These are phyloP conservation scores for Neoascochyta sp. DNA, from an alignment of 2,329 filamentous ascomycete genomes.

Conservation along the genomic window DNA sequence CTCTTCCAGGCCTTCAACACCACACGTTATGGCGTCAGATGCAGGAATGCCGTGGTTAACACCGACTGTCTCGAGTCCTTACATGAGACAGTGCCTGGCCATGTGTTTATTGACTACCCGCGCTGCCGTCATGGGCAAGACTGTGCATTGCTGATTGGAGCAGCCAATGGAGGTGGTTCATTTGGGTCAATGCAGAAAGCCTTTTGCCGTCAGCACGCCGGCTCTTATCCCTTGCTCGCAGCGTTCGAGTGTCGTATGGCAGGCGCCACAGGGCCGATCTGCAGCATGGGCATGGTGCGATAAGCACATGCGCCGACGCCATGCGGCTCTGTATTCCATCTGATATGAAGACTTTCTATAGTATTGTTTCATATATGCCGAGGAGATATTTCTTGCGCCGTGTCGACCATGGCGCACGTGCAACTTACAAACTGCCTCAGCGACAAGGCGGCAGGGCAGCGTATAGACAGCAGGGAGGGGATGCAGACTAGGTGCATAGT, in stretches of 20 bases:
- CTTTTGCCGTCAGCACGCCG: slow-evolving; percentile 17
- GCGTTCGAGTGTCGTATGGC: slow-evolving; percentile 11
- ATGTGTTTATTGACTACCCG: slow-evolving; percentile 8
- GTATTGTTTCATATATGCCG: slow-evolving; percentile 3
- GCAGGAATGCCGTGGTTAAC: no score
- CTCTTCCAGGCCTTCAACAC: no score
- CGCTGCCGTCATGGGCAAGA: slow-evolving; percentile 3
- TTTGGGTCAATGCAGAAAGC: slow-evolving; percentile 19
- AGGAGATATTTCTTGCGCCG: slow-evolving; percentile 1
- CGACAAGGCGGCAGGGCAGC: slow-evolving; percentile 8
- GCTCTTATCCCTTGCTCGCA: slow-evolving; percentile 9
- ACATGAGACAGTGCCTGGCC: slow-evolving; percentile 1
- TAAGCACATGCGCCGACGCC: slow-evolving; percentile 26
- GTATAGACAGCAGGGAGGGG: slow-evolving; percentile 11
- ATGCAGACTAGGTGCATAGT: slow-evolving; percentile 18
- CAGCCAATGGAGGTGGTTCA: slow-evolving; percentile 17
- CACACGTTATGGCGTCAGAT: no score
- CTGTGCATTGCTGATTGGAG: slow-evolving; percentile 6
- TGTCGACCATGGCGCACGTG: slow-evolving; percentile 3
- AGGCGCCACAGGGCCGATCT: slow-evolving; percentile 19
- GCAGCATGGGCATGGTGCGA: slow-evolving; percentile 23
- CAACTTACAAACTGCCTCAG: slow-evolving; percentile 3
- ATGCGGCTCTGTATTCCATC: slow-evolving; percentile 26
- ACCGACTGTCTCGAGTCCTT: no score
- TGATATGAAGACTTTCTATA: slow-evolving; percentile 5